phyloP scores from a whole-genome alignment of 2,329 filamentous ascomycete genomes.

The Fusarium aywerte region DNA sequence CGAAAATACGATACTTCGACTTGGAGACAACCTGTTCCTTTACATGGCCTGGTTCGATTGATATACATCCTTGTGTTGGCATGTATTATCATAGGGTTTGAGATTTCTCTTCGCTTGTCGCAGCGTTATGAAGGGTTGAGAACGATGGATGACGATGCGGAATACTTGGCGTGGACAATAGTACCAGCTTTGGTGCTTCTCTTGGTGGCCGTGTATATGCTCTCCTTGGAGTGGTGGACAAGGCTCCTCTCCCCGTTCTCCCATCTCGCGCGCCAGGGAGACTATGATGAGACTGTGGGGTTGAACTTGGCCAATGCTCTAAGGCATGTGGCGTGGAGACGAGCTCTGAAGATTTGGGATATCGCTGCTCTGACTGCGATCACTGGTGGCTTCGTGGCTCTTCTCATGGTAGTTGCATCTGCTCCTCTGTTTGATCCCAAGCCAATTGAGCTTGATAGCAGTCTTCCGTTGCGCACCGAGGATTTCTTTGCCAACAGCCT shows the following conservation, averaged over 20 bases:
- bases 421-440: slow-evolving; percentile 49
- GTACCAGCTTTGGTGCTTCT: slow-evolving; percentile 48
- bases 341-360: slow-evolving; percentile 44
- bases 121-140: slow-evolving; percentile 46
- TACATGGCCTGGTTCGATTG: slow-evolving; percentile 47
- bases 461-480: slow-evolving; percentile 40
- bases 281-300: slow-evolving; percentile 47
- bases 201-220: slow-evolving; percentile 48
- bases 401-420: slow-evolving; percentile 49
- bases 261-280: slow-evolving; percentile 43
- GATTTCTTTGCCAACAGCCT: slow-evolving; percentile 50
- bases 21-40: slow-evolving; percentile 48
- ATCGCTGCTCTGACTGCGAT: slow-evolving; percentile 46
- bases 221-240: slow-evolving; percentile 47
- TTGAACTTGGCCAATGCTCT: slow-evolving; percentile 50
- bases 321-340: slow-evolving; percentile 43
- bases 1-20: slow-evolving; percentile 40
- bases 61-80: slow-evolving; percentile 44
- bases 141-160: slow-evolving; percentile 44
- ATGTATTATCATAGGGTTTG: slow-evolving; percentile 50
- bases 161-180: slow-evolving; percentile 52
- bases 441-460: slow-evolving; percentile 39
- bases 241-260: slow-evolving; percentile 51
- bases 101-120: slow-evolving; percentile 50
- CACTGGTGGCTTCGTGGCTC: slow-evolving; percentile 43